These are phyloP conservation scores for Selenicereus undatus DNA, from an alignment of 148 eudicot species.

Conservation along the genomic window DNA sequence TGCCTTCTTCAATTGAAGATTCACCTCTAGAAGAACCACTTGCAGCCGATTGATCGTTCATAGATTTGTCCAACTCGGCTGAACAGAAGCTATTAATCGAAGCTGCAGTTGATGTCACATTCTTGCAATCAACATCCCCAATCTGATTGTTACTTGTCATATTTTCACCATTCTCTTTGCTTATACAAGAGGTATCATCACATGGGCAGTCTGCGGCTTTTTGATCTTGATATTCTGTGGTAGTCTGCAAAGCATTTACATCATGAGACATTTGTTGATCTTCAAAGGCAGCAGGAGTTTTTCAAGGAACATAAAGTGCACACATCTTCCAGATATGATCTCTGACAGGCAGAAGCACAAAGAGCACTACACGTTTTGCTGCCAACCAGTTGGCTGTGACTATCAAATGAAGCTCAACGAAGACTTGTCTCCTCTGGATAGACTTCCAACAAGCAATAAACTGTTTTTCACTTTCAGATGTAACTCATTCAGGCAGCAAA, in stretches of 20 bases:
- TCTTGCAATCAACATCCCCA: slow-evolving; percentile 25
- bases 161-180: slow-evolving; percentile 24
- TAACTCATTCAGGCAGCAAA: slow-evolving; percentile 5
- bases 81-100: slow-evolving; percentile 27
- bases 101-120: slow-evolving; percentile 24
- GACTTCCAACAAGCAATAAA: background rate
- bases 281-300: slow-evolving; percentile 12
- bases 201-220: slow-evolving; percentile 21
- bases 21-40: slow-evolving; percentile 7
- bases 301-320: slow-evolving; percentile 4
- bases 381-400: slow-evolving; percentile 3
- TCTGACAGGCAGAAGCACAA: slow-evolving; percentile 20
- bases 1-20: slow-evolving; percentile 14
- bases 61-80: slow-evolving; percentile 21
- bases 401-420: slow-evolving; percentile 8
- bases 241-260: slow-evolving; percentile 5
- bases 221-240: slow-evolving; percentile 4
- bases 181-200: slow-evolving; percentile 25
- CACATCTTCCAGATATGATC: slow-evolving; percentile 18
- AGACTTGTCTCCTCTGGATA: background rate
- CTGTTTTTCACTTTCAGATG: slow-evolving; percentile 13
- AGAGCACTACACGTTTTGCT: slow-evolving; percentile 16
- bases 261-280: slow-evolving; percentile 16
- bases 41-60: slow-evolving; percentile 20
- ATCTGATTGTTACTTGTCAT: slow-evolving; percentile 8